phyloP scores from a whole-genome alignment of 73 alveolate genomes.

The Stentor roeselii region DNA sequence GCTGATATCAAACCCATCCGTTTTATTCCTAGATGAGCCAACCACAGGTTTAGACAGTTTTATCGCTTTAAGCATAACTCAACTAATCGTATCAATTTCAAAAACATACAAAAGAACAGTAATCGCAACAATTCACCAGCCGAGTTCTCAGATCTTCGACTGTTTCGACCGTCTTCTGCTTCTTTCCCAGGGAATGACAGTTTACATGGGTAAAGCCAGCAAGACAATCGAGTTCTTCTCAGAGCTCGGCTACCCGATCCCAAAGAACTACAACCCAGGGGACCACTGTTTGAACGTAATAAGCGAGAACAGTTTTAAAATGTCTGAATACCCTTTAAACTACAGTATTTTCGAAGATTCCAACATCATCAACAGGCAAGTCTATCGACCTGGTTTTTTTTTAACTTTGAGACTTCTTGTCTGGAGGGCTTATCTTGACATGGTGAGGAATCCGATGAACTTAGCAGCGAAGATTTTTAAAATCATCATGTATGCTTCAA shows the following conservation, averaged over 20 bases:
- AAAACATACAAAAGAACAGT: conserved; percentile 68
- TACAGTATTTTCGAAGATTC: not conserved
- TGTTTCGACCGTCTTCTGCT: conserved; percentile 65
- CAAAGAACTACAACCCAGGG: conserved; percentile 71
- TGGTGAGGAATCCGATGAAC: conserved; percentile 24
- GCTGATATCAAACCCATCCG: conserved; percentile 47
- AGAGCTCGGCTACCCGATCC: conserved; percentile 61
- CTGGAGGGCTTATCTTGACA: conserved; percentile 23
- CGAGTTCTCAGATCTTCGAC: conserved; percentile 64
- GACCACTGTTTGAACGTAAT: conserved; percentile 56
- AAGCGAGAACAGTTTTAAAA: conserved; percentile 22
- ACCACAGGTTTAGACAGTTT: conserved; percentile 35
- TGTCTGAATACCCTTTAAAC: not conserved
- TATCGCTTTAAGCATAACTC: conserved; percentile 27
- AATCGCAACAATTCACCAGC: conserved; percentile 85
- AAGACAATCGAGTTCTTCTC: conserved; percentile 58
- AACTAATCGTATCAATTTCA: conserved; percentile 27
- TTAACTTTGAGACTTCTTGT: conserved; percentile 1
- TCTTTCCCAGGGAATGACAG: conserved; percentile 65
- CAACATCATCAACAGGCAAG: too few relatives aligned
- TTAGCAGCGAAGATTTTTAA: conserved; percentile 13
- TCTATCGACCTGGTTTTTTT: not conserved
- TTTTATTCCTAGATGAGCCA: conserved; percentile 35
- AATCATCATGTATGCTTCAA: not conserved
- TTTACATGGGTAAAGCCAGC: conserved; percentile 65